Base-by-base conservation (phyloP, 345 rosid genomes). In the Linum tenue region DNA sequence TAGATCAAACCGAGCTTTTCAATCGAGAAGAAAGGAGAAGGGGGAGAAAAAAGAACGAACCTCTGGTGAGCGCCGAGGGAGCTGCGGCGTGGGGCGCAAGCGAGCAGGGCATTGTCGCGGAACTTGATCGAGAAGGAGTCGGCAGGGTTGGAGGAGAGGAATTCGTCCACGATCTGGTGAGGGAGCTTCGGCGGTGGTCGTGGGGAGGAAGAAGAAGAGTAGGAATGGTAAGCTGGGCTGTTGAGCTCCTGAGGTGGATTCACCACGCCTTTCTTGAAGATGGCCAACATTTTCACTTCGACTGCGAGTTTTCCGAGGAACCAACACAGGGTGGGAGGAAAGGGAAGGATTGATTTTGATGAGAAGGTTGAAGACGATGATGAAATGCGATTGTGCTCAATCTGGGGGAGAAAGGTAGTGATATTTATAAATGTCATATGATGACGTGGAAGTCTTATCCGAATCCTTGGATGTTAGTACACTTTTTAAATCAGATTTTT, bases 241-340 rank as follows among this genome's bases (percentile, higher is more conserved):
- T 88, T 79, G 11, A 92, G 92, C 85, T 92, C 98, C 65, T 85
- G 87, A 6, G 97, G 98, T 15, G 98, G 95, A 66, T 92, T 79
- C 55, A 84, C 97, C 66, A 80, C 81, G 2, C 86, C 75, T 61
- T 86, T 80, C 60, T 85, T 96, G 64, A 92, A 92, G 59, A 92
- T 84, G 15, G 99, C 99, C 95, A 94, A 81, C 97, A 90, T 92
- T 66, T 72, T 78, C 55, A 5, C 31, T 65, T 37, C 43, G 14
- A 10, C 53, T 48, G 53, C 14, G 15, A 9, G 7, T 48, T 48
- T 48, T 6, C 14, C 7, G 16, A 11, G 56, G 35, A 66, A 7
- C 2, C n/a, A 60, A 22, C 11, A 38, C 3, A 11, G 5, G 1
- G 35, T 22, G 2, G 0, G 63, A 4, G 31, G 7, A 2, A 55